Evolutionary conservation across 768 basidiomycete species (phyloP), one percentile per base, ranked within the genome.

Genomic region (Boletus insuetus): DNA sequence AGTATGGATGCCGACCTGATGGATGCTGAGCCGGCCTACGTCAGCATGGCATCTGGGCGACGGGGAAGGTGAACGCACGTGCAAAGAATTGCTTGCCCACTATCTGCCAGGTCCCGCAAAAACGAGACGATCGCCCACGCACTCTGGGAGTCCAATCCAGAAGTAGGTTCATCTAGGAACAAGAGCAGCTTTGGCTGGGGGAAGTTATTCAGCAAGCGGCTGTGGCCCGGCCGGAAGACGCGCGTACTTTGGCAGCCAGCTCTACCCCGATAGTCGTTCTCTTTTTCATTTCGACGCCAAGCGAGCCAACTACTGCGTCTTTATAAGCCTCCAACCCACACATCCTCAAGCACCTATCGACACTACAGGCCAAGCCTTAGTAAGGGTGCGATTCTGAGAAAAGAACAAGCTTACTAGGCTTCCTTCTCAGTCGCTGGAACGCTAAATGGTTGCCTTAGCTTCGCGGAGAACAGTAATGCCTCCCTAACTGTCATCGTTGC

Each of bases 21-120:
- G 79, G 44, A 81, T 79, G 6, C 79, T 79, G 20, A 37, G 17
- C 17, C 1, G 4, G 4, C 39, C 32, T 10, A 13, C 37, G 3
- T 52, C 24, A 46, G 52, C 31, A 20, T 35, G 5, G 34, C 10
- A 13, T 20, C 47, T 19, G 16, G 20, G 20, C 17, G 37, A 35
- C 37, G n/a, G 24, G 0, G 3, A 14, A 42, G 38, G 39, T 22
- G n/a, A 29, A 74, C 84, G 48, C 62, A 85, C 77, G 90, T 95
- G 85, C 92, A 94, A n/a, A 95, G 75, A 60, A 95, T 93, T 32
- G 91, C 87, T 66, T 93, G 92, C 1, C 93, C 93, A 57, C 81
- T 82, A 55, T 88, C 80, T 9, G 91, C 90, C 31, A 94, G 82
- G 44, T 84, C 79, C 11, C 86, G 78, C 42, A 94, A 74, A 74